Evolutionary conservation across 73 alveolate genomes (phyloP).

Genomic region (Tetrahymena thermophila): DNA sequence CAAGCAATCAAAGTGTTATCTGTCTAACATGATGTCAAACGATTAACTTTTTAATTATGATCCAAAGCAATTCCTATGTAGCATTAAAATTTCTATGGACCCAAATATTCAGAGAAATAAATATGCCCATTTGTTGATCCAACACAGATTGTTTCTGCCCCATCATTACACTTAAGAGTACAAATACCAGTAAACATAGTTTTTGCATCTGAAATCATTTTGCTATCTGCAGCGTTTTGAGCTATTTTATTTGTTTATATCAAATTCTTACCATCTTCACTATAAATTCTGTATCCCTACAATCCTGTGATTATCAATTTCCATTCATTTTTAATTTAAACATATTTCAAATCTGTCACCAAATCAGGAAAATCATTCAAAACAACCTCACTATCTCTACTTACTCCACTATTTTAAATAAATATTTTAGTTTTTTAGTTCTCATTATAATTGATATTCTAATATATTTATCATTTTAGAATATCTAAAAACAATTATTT

Average conservation of each 20-base stretch:
- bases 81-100: background rate
- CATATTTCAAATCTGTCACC: background rate
- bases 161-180: background rate
- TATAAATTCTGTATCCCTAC: background rate
- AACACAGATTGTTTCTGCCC: background rate
- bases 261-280: background rate
- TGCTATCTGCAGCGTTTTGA: background rate
- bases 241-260: background rate
- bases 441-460: no score
- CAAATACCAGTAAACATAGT: background rate
- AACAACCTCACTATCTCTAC: background rate
- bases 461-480: no score
- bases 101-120: background rate
- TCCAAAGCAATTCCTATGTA: background rate
- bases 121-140: background rate
- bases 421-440: background rate
- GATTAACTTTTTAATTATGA: background rate
- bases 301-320: background rate
- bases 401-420: background rate
- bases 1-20: background rate
- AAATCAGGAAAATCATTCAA: background rate
- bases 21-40: background rate
- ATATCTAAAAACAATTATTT: background rate
- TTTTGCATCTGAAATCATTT: background rate
- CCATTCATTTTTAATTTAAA: background rate